Evolutionary conservation across 176 grass and related monocot species (phyloP), one percentile per base, ranked within the genome.

Genomic region (Aechmea fasciata): DNA sequence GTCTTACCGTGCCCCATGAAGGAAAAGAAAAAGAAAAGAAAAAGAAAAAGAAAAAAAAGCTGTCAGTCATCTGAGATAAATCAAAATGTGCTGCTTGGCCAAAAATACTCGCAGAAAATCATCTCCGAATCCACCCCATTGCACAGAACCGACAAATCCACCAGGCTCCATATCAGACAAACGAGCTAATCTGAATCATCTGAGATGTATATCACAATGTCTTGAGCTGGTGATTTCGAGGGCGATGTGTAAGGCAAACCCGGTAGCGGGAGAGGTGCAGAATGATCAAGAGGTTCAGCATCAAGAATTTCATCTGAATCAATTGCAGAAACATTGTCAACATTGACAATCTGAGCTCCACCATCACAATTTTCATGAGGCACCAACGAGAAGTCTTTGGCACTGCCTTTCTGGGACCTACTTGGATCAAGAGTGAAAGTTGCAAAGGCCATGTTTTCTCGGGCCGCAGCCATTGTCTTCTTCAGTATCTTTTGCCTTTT

Each of bases 401-500:
- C 55, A 61, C 9, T 19, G 20, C 15, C 55, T 20, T 57, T 57
- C n/a, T 17, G 13, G 52, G n/a, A 57, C 13, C 13, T 57, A 57
- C 52, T 57, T 57, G 52, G 52, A 57, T 57, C 14, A 57, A 13
- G 10, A 17, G n/a, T 13, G 52, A 57, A 17, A 57, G 52, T 8
- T 13, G n/a, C n/a, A 13, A n/a, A 63, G 50, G 11, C 25, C 29
- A 29, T 67, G 15, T 25, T 66, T 26, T 41, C 25, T 66, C 1
- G 74, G 65, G 53, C 78, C 75, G 51, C 75, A 83, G 82, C 77
- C 24, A 68, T 28, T 66, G 69, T 77, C 66, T 73, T 73, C 9
- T 26, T 84, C 75, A 78, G 29, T 51, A 50, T 72, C 66, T 82
- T 82, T 49, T 84, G 80, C 47, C 75, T 66, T 66, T 89, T 84